Conservation (phyloP, 306 rosid species). For the Trifolium repens region DNA sequence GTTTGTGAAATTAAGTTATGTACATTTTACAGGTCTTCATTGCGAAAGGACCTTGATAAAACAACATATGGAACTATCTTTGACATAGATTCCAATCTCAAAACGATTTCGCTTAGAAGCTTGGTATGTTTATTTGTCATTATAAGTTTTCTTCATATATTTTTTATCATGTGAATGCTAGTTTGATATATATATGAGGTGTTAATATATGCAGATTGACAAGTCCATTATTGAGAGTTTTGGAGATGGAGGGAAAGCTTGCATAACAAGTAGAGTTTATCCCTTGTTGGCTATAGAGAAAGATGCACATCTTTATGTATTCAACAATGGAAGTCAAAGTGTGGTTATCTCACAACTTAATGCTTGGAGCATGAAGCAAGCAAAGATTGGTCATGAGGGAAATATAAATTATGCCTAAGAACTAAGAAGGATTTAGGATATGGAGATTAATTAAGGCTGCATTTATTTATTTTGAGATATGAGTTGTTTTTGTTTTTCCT, state of each 20-base stretch:
- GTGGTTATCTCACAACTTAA: constrained; percentile 49
- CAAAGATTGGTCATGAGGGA: constrained; percentile 43
- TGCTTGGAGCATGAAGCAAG: constrained; percentile 75
- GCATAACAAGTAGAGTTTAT: constrained; percentile 72
- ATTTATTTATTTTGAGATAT: constrained; percentile 6
- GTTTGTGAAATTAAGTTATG: constrained; percentile 4
- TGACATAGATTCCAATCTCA: constrained; percentile 48
- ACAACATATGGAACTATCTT: constrained; percentile 63
- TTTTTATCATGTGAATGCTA: constrained; percentile 3
- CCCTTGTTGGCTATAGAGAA: constrained; percentile 58
- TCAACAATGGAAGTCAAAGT: constrained; percentile 62
- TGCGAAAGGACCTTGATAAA: constrained; percentile 58
- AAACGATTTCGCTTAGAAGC: constrained; percentile 63
- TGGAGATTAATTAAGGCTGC: background rate
- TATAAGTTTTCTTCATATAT: background rate
- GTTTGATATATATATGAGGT: background rate
- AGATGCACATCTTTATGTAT: constrained; percentile 60
- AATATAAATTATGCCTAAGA: constrained; percentile 25
- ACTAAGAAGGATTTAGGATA: background rate
- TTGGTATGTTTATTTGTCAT: constrained; percentile 50
- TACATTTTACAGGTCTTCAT: constrained; percentile 59
- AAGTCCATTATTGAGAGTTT: constrained; percentile 75
- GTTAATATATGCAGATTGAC: constrained; percentile 62
- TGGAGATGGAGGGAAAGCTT: constrained; percentile 67
- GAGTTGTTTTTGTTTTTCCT: background rate